phyloP scores from a whole-genome alignment of 2,329 filamentous ascomycete species.

The Neonectria neomacrospora region DNA sequence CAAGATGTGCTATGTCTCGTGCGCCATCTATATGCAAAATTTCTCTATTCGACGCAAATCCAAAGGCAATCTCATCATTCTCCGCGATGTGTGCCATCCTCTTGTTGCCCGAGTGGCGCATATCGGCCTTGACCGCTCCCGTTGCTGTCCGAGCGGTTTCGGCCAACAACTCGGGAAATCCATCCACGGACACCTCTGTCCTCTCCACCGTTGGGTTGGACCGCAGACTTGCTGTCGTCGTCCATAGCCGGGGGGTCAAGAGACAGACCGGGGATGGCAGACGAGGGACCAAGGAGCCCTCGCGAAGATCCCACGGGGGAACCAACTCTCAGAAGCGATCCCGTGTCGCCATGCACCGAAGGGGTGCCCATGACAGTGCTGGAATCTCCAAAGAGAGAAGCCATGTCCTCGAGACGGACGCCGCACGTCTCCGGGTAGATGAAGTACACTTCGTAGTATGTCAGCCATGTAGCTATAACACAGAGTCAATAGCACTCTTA shows the following conservation, averaged over 20 bases:
- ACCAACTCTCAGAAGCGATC: slow-evolving; percentile 80
- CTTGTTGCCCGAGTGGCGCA: slow-evolving; percentile 55
- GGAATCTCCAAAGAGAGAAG: slow-evolving; percentile 91
- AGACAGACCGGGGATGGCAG: slow-evolving; percentile 81
- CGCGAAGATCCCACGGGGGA: slow-evolving; percentile 81
- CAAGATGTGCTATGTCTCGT: slow-evolving; percentile 33
- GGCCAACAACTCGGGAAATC: slow-evolving; percentile 56
- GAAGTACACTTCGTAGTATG: slow-evolving; percentile 82
- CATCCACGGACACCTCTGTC: slow-evolving; percentile 62
- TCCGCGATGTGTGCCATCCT: slow-evolving; percentile 47
- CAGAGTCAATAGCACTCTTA: slow-evolving; percentile 63
- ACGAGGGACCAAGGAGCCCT: slow-evolving; percentile 67
- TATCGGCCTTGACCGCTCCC: slow-evolving; percentile 56
- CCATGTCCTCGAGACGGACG: slow-evolving; percentile 96
- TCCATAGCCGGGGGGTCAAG: slow-evolving; percentile 80
- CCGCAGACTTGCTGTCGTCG: slow-evolving; percentile 58
- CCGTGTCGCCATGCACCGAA: slow-evolving; percentile 78
- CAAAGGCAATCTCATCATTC: slow-evolving; percentile 37
- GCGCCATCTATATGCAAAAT: slow-evolving; percentile 55
- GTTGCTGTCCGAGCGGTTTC: slow-evolving; percentile 52
- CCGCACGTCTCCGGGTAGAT: slow-evolving; percentile 97
- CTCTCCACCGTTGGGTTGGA: slow-evolving; percentile 47
- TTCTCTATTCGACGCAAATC: slow-evolving; percentile 40
- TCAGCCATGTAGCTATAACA: slow-evolving; percentile 31
- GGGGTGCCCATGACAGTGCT: slow-evolving; percentile 85